These are phyloP conservation scores for Trametopsis cervina DNA, from an alignment of 768 basidiomycete genomes.

Conservation along the genomic window DNA sequence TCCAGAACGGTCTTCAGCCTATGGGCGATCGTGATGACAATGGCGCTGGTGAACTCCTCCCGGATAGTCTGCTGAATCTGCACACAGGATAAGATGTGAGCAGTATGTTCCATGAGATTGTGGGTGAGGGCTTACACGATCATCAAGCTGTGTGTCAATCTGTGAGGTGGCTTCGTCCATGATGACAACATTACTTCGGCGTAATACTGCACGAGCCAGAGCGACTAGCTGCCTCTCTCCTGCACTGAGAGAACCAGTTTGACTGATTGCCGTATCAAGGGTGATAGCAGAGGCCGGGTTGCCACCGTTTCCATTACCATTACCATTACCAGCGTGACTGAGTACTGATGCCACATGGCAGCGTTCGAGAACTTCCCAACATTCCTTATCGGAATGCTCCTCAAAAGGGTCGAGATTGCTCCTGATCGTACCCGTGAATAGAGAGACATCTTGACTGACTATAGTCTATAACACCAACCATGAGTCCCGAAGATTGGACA, in stretches of 20 bases:
- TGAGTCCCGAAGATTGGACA: background rate
- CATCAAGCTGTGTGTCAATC: conserved; percentile 64
- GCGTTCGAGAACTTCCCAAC: conserved; percentile 55
- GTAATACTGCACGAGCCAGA: conserved; percentile 59
- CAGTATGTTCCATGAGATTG: background rate
- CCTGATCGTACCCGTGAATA: conserved; percentile 67
- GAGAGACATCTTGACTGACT: conserved; percentile 66
- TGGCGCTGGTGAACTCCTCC: conserved; percentile 61
- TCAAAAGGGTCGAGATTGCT: conserved; percentile 69
- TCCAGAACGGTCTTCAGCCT: conserved; percentile 72
- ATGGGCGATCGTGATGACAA: conserved; percentile 83
- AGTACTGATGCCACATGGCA: conserved; percentile 52
- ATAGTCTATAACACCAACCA: conserved; percentile 43
- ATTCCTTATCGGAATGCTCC: conserved; percentile 51
- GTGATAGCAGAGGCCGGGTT: conserved; percentile 16
- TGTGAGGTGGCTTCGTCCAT: conserved; percentile 78
- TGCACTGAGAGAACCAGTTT: conserved; percentile 59
- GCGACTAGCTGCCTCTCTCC: conserved; percentile 76
- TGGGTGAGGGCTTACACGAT: conserved; percentile 36
- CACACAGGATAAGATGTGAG: background rate
- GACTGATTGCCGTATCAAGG: conserved; percentile 57
- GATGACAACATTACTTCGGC: conserved; percentile 59
- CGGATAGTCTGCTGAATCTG: conserved; percentile 71
- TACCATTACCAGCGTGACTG: conserved; percentile 9
- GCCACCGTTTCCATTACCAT: conserved; percentile 12